These are phyloP conservation scores for Iberis pinnata DNA, from an alignment of 345 rosid genomes.

Conservation along the genomic window DNA sequence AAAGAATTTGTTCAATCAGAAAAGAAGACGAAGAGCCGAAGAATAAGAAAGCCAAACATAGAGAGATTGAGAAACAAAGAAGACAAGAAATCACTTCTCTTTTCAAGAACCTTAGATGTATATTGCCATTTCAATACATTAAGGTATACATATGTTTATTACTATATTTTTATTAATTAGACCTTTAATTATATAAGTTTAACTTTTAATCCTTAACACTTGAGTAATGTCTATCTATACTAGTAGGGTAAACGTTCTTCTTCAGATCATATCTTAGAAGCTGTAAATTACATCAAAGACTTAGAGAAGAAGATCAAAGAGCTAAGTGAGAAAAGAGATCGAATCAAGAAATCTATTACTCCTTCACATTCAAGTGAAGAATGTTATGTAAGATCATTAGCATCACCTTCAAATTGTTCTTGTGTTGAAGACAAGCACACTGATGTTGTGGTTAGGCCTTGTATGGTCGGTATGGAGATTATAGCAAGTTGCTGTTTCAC, in stretches of 20 bases:
- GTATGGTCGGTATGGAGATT: slow-evolving; percentile 25
- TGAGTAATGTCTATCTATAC: too few relatives aligned
- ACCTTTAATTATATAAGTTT: too few relatives aligned
- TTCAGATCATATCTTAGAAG: slow-evolving; percentile 22
- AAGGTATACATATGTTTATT: slow-evolving; percentile 12
- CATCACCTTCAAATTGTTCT: slow-evolving; percentile 12
- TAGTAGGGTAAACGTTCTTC: slow-evolving; percentile 27
- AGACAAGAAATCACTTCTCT: slow-evolving; percentile 30
- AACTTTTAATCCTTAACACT: too few relatives aligned
- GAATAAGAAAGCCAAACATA: slow-evolving; percentile 28
- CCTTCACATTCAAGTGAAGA: too few relatives aligned
- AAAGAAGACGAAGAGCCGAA: slow-evolving; percentile 24
- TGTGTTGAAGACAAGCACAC: slow-evolving; percentile 23
- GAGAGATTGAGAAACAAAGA: slow-evolving; percentile 31
- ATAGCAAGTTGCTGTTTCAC: slow-evolving; percentile 23
- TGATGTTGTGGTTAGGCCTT: slow-evolving; percentile 21
- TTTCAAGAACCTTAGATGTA: slow-evolving; percentile 26
- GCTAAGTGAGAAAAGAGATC: slow-evolving; percentile 17
- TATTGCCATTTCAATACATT: slow-evolving; percentile 31
- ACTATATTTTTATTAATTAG: neutral
- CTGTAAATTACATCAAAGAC: slow-evolving; percentile 25
- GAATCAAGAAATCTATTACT: neutral
- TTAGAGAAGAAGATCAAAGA: slow-evolving; percentile 22
- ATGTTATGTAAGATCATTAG: slow-evolving; percentile 15
- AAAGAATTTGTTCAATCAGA: slow-evolving; percentile 16